A percentile compares a stretch with the other conserved stretches of the same genome.
Conservation (phyloP, 2,329 filamentous ascomycete genomes). For the Incumbomyces lentus region DNA sequence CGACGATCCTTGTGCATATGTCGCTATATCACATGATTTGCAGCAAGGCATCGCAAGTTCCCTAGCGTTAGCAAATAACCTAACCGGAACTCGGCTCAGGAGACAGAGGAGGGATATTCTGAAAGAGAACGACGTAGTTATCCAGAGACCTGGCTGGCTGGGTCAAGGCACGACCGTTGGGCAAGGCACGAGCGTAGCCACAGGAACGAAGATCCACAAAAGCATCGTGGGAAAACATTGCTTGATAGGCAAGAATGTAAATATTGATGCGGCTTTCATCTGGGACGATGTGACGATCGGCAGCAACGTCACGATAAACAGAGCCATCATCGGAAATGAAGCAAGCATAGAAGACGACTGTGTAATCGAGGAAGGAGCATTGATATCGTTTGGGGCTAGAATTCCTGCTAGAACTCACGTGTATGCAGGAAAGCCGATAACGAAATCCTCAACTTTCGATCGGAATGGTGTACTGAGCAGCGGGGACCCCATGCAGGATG, state of each 20-base stretch:
- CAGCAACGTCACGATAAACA: slow-evolving; percentile 59
- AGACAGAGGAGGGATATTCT: slow-evolving; percentile 60
- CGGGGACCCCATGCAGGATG: slow-evolving; percentile 46
- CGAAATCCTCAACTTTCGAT: slow-evolving; percentile 9
- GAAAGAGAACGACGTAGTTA: slow-evolving; percentile 64
- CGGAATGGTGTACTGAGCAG: slow-evolving; percentile 30
- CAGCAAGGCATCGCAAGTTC: slow-evolving; percentile 15
- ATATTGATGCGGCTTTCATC: slow-evolving; percentile 68
- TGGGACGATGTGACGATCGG: slow-evolving; percentile 77
- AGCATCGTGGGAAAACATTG: slow-evolving; percentile 78
- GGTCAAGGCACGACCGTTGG: slow-evolving; percentile 65
- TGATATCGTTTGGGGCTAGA: slow-evolving; percentile 69
- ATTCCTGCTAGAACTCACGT: slow-evolving; percentile 27
- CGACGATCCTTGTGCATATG: slow-evolving; percentile 78
- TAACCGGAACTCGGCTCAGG: slow-evolving; percentile 72
- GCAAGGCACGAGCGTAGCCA: slow-evolving; percentile 62
- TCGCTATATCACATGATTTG: slow-evolving; percentile 68
- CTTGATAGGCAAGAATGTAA: slow-evolving; percentile 74
- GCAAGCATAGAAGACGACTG: slow-evolving; percentile 62
- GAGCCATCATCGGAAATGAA: slow-evolving; percentile 66
- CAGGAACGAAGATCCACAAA: slow-evolving; percentile 58
- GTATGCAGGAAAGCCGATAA: slow-evolving; percentile 14
- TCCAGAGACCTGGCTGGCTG: slow-evolving; percentile 62
- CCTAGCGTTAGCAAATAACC: slow-evolving; percentile 42
- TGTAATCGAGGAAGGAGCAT: slow-evolving; percentile 57